Evolutionary conservation across 805 yeast species (phyloP).

Genomic region (Kuraishia hungarica): DNA sequence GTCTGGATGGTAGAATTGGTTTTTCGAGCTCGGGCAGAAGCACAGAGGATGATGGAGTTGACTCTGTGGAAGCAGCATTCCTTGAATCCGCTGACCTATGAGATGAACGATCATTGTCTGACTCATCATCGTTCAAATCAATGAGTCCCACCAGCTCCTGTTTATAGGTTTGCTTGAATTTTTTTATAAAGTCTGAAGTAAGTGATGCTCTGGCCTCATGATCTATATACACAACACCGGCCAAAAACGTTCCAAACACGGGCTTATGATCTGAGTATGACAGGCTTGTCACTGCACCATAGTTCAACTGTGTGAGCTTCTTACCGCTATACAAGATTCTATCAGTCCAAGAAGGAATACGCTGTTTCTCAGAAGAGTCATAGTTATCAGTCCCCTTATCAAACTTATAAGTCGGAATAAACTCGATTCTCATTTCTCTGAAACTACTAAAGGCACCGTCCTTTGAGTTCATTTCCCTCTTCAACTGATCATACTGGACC

Average conservation of each 20-base stretch:
- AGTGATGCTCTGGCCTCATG: conserved; percentile 48
- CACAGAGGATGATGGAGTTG: conserved; percentile 44
- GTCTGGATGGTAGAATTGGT: conserved; percentile 1
- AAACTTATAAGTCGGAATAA: conserved; percentile 91
- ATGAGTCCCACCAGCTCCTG: conserved; percentile 12
- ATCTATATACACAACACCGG: conserved; percentile 62
- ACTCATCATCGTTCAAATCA: conserved; percentile 18
- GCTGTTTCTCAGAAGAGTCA: conserved; percentile 85
- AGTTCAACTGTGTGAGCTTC: conserved; percentile 52
- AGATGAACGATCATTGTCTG: conserved; percentile 12
- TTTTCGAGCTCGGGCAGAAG: conserved; percentile 35
- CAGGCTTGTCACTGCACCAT: conserved; percentile 54
- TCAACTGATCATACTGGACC: conserved; percentile 70
- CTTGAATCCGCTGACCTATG: background rate
- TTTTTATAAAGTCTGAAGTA: conserved; percentile 49
- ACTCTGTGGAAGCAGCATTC: conserved; percentile 19
- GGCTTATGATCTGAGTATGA: conserved; percentile 86
- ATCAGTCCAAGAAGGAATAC: conserved; percentile 98
- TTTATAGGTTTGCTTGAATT: conserved; percentile 30
- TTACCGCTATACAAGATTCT: conserved; percentile 64
- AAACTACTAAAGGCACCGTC: conserved; percentile 73
- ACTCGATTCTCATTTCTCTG: conserved; percentile 69
- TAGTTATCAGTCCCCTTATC: conserved; percentile 77
- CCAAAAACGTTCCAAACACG: conserved; percentile 70
- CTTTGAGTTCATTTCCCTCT: conserved; percentile 51